Percentiles rank a stretch among this genome's conserved stretches.
Conservation (phyloP, 805 yeast genomes). For the Candida takata region DNA sequence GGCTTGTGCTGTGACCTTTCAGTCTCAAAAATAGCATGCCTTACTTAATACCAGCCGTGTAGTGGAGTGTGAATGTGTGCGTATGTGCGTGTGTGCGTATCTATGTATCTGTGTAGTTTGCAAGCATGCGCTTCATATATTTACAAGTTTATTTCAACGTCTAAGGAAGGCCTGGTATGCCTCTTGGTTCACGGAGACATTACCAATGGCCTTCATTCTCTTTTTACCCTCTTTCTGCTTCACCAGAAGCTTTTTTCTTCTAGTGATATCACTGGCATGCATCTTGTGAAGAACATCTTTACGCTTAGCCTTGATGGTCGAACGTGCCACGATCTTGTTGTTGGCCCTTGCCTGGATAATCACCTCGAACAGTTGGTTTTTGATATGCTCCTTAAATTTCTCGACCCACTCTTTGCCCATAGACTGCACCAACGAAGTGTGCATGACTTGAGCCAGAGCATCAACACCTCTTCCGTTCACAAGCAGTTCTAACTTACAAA, state of each 20-base stretch:
- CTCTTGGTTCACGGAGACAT: slow-evolving; percentile 70
- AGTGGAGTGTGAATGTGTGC: too few species aligned
- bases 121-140: not conserved
- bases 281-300: slow-evolving; percentile 91
- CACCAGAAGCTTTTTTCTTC: slow-evolving; percentile 80
- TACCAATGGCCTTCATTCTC: slow-evolving; percentile 71
- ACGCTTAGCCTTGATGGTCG: slow-evolving; percentile 86
- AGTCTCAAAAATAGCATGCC: too few species aligned
- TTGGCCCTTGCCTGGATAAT: slow-evolving; percentile 86
- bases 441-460: slow-evolving; percentile 89
- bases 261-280: slow-evolving; percentile 88
- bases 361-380: slow-evolving; percentile 85
- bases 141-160: slow-evolving; percentile 9
- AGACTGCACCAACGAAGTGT: slow-evolving; percentile 62
- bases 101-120: too few species aligned
- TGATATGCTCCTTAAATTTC: slow-evolving; percentile 69
- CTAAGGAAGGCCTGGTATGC: slow-evolving; percentile 82
- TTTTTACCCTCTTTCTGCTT: slow-evolving; percentile 94
- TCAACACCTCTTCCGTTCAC: slow-evolving; percentile 88
- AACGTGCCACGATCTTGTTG: slow-evolving; percentile 77
- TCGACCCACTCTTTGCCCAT: slow-evolving; percentile 79
- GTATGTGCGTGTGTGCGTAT: too few species aligned
- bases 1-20: too few species aligned
- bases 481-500: slow-evolving; percentile 79
- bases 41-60: too few species aligned